Conservation (phyloP, 257 asterid species). For the Salvia rosmarinus region DNA sequence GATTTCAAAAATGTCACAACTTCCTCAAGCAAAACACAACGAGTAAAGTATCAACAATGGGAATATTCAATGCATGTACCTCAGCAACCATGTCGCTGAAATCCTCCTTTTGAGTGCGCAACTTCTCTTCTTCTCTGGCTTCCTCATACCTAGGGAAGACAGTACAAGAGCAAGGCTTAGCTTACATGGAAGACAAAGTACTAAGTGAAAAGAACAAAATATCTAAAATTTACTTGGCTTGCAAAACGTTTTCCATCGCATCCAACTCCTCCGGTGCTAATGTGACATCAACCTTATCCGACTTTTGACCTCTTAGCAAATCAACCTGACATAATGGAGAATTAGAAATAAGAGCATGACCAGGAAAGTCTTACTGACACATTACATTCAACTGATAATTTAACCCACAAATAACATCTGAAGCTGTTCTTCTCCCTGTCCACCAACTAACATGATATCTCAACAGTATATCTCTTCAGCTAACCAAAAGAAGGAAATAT, state of each 20-base stretch:
- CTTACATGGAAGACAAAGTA: not conserved
- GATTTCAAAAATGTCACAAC: slow-evolving; percentile 26
- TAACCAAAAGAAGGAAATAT: not conserved
- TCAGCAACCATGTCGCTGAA: slow-evolving; percentile 99
- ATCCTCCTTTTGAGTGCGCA: slow-evolving; percentile 84
- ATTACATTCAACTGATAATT: not conserved
- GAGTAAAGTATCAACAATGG: no score
- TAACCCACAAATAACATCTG: not conserved
- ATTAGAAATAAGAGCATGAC: not conserved
- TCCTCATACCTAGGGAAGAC: slow-evolving; percentile 69
- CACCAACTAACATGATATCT: not conserved
- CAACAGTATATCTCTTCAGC: not conserved
- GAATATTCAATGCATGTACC: slow-evolving; percentile 42
- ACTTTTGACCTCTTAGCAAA: slow-evolving; percentile 84
- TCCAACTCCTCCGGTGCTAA: slow-evolving; percentile 94
- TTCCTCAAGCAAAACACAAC: not conserved
- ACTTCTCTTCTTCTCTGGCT: slow-evolving; percentile 96
- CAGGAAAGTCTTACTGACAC: not conserved
- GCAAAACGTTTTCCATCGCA: slow-evolving; percentile 84
- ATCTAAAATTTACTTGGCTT: slow-evolving; percentile 66
- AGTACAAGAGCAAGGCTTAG: slow-evolving; percentile 3
- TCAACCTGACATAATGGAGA: slow-evolving; percentile 61
- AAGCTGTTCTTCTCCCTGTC: not conserved
- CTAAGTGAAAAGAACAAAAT: not conserved
- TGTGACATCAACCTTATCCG: slow-evolving; percentile 90